Evolutionary conservation across 1,284 basidiomycete genomes (phyloP), one percentile per base, ranked within the genome.

Genomic region (Xerocomus nothofagi): DNA sequence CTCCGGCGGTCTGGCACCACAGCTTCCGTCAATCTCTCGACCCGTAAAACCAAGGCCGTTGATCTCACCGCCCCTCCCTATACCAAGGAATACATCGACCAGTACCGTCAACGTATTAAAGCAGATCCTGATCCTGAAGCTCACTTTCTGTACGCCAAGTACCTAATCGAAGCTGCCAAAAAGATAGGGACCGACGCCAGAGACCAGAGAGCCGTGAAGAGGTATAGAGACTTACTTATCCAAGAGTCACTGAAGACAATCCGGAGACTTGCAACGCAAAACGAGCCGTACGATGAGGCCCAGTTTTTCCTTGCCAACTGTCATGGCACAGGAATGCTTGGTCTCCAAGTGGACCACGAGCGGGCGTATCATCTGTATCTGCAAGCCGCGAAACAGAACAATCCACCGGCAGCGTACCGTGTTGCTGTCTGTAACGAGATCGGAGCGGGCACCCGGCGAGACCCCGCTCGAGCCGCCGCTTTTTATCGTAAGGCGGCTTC

Each of bases 391-490:
- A 99, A 98, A 72, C 92, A 98, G 71, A 97, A 98, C 66, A 93
- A 99, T 65, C 83, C 97, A 0, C 84, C 93, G 0, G 95, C 94
- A 20, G 94, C 91, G 26, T 99, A 99, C 67, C 90, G 97, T 39
- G 95, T 98, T 27, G 97, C 95, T 4, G 96, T 99, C 5, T 99
- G 97, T 71, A 98, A 98, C 71, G 97, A 99, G 71, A 92, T 99
- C 50, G 97, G 97, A n/a, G 95, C 94, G 1, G 97, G 97, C n/a
- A 99, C 97, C 2, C 80, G 88, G 57, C 81, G 87, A 52, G 96
- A 99, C 63, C 85, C 87, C 2, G 79, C 86, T 26, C 82, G 95
- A 30, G 96, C 96, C 4, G 86, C 95, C 37, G 85, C 95, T 14
- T 98, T 99, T 70, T 99, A 98, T 73, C 86, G 95, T 54, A 98